Conservation (phyloP, 129 eudicot genomes). For the Silybum marianum region DNA sequence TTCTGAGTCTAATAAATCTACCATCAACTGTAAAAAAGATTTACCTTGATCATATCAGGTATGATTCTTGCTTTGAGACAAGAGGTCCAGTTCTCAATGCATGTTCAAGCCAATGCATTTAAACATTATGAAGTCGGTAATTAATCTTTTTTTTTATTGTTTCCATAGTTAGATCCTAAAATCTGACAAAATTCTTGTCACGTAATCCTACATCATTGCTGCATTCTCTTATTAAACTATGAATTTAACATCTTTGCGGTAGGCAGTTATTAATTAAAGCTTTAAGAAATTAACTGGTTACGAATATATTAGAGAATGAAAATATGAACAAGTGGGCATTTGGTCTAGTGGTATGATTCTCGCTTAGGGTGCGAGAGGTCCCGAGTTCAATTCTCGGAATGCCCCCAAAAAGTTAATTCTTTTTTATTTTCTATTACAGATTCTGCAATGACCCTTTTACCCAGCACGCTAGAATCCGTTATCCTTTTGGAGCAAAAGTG, state of each 20-base stretch:
- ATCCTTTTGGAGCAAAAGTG: too few relatives aligned
- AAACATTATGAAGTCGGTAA: too few relatives aligned
- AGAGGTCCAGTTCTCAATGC: too few relatives aligned
- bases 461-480: too few relatives aligned
- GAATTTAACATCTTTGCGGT: neutral
- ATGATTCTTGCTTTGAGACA: too few relatives aligned
- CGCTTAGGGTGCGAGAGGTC: slow-evolving; percentile 98
- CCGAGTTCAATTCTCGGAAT: slow-evolving; percentile 88
- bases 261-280: neutral
- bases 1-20: too few relatives aligned
- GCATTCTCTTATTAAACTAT: slow-evolving; percentile 3
- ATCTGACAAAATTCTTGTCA: too few relatives aligned
- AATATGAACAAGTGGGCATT: slow-evolving; percentile 54
- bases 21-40: too few relatives aligned
- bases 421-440: neutral
- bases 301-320: neutral
- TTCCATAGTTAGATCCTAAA: too few relatives aligned
- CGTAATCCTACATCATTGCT: slow-evolving; percentile 2
- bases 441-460: neutral
- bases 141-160: too few relatives aligned
- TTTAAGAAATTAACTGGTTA: neutral
- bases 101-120: too few relatives aligned
- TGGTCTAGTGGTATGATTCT: slow-evolving; percentile 99
- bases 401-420: slow-evolving; percentile 46
- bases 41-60: too few relatives aligned